Conservation (phyloP, 2,329 filamentous ascomycete genomes). For the Penicillium capsulatum region DNA sequence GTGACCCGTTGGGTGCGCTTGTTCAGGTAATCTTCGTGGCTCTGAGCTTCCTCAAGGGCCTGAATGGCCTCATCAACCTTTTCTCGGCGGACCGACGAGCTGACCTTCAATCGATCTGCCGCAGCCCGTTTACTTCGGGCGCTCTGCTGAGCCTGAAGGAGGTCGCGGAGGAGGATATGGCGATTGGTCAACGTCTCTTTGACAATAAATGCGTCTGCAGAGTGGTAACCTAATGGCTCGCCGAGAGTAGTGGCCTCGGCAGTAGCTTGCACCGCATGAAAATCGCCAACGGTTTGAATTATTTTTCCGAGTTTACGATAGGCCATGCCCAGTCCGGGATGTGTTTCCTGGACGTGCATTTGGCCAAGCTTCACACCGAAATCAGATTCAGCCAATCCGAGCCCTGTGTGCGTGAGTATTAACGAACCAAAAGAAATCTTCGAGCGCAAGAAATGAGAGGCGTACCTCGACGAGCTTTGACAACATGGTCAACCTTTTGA, state of each 20-base stretch:
- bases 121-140: conserved; percentile 79
- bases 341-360: conserved; percentile 86
- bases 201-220: conserved; percentile 91
- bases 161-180: conserved; percentile 90
- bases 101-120: conserved; percentile 82
- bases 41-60: conserved; percentile 79
- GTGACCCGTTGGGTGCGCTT: conserved; percentile 88
- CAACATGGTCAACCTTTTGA: conserved; percentile 91
- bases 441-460: conserved; percentile 6
- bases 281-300: conserved; percentile 90
- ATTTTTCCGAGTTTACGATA: conserved; percentile 94
- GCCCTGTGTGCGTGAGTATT: conserved; percentile 51
- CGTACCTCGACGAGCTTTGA: conserved; percentile 85
- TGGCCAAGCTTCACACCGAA: conserved; percentile 84
- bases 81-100: conserved; percentile 80
- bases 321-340: conserved; percentile 79
- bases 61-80: conserved; percentile 98
- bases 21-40: conserved; percentile 73
- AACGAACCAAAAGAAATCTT: neutral
- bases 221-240: conserved; percentile 92
- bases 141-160: conserved; percentile 82
- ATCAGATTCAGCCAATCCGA: conserved; percentile 87
- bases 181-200: conserved; percentile 98
- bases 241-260: conserved; percentile 92
- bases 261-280: conserved; percentile 91